Conservation (phyloP, 1,284 basidiomycete species). For the Papiliotrema nemorosa region DNA sequence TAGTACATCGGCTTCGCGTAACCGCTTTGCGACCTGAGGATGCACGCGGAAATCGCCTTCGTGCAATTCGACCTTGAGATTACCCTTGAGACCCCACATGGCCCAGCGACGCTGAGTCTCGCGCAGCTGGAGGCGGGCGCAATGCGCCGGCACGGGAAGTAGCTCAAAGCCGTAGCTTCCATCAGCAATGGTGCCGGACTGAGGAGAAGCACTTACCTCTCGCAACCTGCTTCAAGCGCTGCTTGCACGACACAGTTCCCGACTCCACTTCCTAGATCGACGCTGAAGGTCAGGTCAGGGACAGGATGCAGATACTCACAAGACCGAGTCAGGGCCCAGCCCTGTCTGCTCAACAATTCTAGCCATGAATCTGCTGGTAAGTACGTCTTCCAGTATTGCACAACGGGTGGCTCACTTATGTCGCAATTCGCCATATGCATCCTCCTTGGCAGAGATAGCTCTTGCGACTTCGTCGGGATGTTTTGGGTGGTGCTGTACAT, state of each 20-base stretch:
- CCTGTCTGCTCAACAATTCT: conserved; percentile 44
- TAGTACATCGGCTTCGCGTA: conserved; percentile 54
- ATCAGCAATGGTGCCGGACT: background rate
- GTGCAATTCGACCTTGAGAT: conserved; percentile 49
- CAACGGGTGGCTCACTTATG: conserved; percentile 31
- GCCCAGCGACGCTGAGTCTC: conserved; percentile 53
- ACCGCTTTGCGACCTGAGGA: conserved; percentile 34
- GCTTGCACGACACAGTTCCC: conserved; percentile 57
- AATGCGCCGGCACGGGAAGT: conserved; percentile 51
- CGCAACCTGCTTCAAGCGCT: conserved; percentile 54
- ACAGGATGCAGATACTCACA: conserved; percentile 37
- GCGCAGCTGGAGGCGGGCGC: conserved; percentile 52
- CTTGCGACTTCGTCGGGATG: conserved; percentile 41
- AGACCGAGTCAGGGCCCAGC: conserved; percentile 39
- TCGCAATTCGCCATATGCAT: conserved; percentile 47
- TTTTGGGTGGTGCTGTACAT: conserved; percentile 36
- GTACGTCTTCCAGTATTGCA: background rate
- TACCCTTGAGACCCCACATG: conserved; percentile 53
- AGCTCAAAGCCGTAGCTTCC: conserved; percentile 54
- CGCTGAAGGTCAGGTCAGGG: conserved; percentile 36
- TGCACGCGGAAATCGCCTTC: conserved; percentile 54
- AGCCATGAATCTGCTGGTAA: conserved; percentile 40
- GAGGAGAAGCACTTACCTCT: conserved; percentile 10
- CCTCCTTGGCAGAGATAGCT: conserved; percentile 43
- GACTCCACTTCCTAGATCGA: conserved; percentile 58